These are phyloP conservation scores for Aspergillus neotritici DNA, from an alignment of 2,329 filamentous ascomycete genomes.

Conservation along the genomic window DNA sequence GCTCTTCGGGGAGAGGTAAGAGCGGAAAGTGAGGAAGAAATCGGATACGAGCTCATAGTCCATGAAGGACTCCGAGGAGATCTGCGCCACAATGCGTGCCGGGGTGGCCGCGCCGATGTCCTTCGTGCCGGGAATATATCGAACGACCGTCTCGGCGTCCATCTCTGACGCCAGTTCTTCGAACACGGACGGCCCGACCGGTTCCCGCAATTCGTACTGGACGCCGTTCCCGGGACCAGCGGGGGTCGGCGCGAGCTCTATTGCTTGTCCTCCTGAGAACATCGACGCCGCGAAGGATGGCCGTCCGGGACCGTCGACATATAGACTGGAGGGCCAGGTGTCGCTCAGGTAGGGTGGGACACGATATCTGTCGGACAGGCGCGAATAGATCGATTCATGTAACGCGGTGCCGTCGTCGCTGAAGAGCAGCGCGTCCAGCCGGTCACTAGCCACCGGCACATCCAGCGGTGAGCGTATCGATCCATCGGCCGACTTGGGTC, in stretches of 20 bases:
- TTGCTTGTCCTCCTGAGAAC: constrained; percentile 31
- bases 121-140: constrained; percentile 65
- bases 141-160: constrained; percentile 74
- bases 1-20: constrained; percentile 71
- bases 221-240: constrained; percentile 34
- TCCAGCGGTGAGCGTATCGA: constrained; percentile 56
- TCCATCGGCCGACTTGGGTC: constrained; percentile 60
- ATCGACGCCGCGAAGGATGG: constrained; percentile 35
- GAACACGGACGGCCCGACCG: constrained; percentile 62
- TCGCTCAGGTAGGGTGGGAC: constrained; percentile 54
- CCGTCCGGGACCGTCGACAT: constrained; percentile 22
- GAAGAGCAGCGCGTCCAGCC: constrained; percentile 75
- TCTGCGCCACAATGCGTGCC: constrained; percentile 85
- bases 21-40: constrained; percentile 92
- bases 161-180: constrained; percentile 75
- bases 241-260: constrained; percentile 28
- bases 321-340: constrained; percentile 22
- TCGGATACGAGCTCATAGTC: constrained; percentile 97
- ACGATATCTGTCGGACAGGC: constrained; percentile 60
- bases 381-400: constrained; percentile 70
- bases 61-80: constrained; percentile 90
- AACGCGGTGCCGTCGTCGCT: constrained; percentile 68
- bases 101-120: constrained; percentile 86
- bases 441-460: constrained; percentile 76
- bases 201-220: constrained; percentile 53